These are phyloP conservation scores for Epichloe gansuensis DNA, from an alignment of 2,329 filamentous ascomycete species.

Conservation along the genomic window DNA sequence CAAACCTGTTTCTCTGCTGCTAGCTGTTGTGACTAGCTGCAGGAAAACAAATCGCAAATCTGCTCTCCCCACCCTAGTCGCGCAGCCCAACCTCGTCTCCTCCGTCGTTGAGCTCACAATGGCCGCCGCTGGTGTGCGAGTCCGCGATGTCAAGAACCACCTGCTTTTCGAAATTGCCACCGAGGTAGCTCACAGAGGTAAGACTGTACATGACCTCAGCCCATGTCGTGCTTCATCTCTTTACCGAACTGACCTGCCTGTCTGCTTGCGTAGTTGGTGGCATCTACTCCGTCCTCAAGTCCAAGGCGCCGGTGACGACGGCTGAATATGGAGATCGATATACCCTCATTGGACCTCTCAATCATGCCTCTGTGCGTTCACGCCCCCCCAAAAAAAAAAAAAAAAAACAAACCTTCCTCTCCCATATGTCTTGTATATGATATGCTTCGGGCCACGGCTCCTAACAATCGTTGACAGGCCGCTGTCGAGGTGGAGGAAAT, in stretches of 20 bases:
- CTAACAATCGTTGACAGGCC: conserved; percentile 42
- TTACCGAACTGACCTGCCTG: not conserved
- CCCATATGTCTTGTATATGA: not conserved
- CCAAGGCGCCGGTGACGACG: conserved; percentile 93
- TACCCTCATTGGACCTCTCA: conserved; percentile 87
- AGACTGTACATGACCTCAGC: conserved; percentile 12
- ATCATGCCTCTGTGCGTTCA: conserved; percentile 66
- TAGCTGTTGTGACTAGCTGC: conserved; percentile 1
- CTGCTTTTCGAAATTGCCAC: conserved; percentile 94
- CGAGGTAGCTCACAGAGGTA: conserved; percentile 93
- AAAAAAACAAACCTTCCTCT: not conserved
- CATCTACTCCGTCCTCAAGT: conserved; percentile 99
- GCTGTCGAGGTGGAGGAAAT: conserved; percentile 96
- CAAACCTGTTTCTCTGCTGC: not conserved
- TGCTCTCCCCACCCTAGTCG: not conserved
- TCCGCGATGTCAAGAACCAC: conserved; percentile 81
- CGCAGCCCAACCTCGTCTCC: not conserved
- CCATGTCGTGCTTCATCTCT: not conserved
- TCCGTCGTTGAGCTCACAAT: conserved; percentile 19
- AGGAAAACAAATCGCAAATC: not conserved
- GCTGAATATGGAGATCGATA: conserved; percentile 98
- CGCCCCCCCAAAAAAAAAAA: not conserved
- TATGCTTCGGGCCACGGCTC: not conserved
- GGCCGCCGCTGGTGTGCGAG: conserved; percentile 33
- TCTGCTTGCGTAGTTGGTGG: conserved; percentile 58